A percentile compares a stretch with the other conserved stretches of the same genome.
These are phyloP conservation scores for Arabidopsis arenosa DNA, from an alignment of 345 rosid species.

Conservation along the genomic window DNA sequence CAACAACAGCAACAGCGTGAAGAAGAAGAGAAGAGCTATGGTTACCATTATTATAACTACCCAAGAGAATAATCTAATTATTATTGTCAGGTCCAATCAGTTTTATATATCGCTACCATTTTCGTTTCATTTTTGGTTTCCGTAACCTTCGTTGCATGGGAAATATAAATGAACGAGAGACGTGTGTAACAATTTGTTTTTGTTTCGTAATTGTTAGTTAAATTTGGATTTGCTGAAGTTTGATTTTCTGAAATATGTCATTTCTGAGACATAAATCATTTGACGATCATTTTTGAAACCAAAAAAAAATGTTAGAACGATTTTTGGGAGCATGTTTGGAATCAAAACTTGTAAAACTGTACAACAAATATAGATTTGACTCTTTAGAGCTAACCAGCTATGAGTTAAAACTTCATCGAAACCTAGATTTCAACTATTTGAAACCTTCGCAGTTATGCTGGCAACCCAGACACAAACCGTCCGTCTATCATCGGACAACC, in stretches of 20 bases:
- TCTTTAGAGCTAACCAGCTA: not conserved
- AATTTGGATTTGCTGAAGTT: conserved; percentile 4
- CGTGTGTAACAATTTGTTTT: conserved; percentile 24
- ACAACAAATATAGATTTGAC: not conserved
- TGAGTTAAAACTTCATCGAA: not conserved
- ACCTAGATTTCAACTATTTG: not conserved
- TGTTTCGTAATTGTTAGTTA: not conserved
- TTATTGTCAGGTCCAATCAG: conserved; percentile 9
- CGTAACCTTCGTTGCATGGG: conserved; percentile 26
- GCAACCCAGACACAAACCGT: not conserved
- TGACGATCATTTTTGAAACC: too few species aligned
- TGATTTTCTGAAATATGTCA: not conserved
- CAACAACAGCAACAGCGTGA: conserved; percentile 31
- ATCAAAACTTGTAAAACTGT: too few species aligned
- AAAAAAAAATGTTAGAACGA: too few species aligned
- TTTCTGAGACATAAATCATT: too few species aligned
- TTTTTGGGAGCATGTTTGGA: too few species aligned
- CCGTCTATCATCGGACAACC: not conserved
- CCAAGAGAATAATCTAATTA: conserved; percentile 40
- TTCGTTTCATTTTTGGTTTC: conserved; percentile 10
- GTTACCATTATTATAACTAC: conserved; percentile 40
- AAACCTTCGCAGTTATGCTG: not conserved
- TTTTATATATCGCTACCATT: conserved; percentile 1
- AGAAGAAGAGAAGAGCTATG: conserved; percentile 38
- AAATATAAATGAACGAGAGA: conserved; percentile 6